Percentiles rank a stretch among this genome's conserved stretches.
Conservation (phyloP, 225 moss, liverwort and hornwort species). For the Polytrichum commune region DNA sequence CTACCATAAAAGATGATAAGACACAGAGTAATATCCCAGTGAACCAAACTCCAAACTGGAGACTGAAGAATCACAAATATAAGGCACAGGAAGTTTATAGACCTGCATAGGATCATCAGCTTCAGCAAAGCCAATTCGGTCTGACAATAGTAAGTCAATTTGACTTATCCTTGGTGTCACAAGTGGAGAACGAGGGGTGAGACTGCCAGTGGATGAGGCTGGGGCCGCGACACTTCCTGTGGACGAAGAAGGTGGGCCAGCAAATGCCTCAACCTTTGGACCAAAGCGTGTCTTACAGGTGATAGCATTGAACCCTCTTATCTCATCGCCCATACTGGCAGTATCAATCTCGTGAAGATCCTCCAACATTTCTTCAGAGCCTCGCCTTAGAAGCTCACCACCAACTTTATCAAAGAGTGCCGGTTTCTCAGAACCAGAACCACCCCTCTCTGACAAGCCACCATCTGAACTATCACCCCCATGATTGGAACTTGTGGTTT, state of each 20-base stretch:
- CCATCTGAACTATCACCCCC: slow-evolving; percentile 43
- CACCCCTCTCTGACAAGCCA: slow-evolving; percentile 45
- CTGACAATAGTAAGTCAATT: slow-evolving; percentile 69
- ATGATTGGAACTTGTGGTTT: slow-evolving; percentile 41
- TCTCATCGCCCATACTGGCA: slow-evolving; percentile 81
- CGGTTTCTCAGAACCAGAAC: slow-evolving; percentile 17
- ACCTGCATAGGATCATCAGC: slow-evolving; percentile 88
- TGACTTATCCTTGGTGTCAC: slow-evolving; percentile 68
- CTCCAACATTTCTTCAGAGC: slow-evolving; percentile 94
- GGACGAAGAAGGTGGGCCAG: slow-evolving; percentile 42
- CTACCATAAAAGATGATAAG: too few species aligned
- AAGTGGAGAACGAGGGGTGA: slow-evolving; percentile 82
- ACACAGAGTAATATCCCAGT: too few species aligned
- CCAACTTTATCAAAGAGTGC: slow-evolving; percentile 49
- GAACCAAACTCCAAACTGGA: too few species aligned
- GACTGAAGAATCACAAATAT: too few species aligned
- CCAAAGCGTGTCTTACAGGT: slow-evolving; percentile 84
- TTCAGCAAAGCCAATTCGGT: slow-evolving; percentile 62
- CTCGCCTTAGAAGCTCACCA: slow-evolving; percentile 70
- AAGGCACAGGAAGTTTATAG: neutral
- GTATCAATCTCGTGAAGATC: slow-evolving; percentile 93
- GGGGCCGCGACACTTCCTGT: slow-evolving; percentile 39
- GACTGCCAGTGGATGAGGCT: slow-evolving; percentile 76
- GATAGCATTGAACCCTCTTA: slow-evolving; percentile 45
- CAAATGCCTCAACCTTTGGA: slow-evolving; percentile 58